Evolutionary conservation across 2,329 filamentous ascomycete genomes (phyloP), one percentile per base, ranked within the genome.

Genomic region (Rhynchosporium agropyri): DNA sequence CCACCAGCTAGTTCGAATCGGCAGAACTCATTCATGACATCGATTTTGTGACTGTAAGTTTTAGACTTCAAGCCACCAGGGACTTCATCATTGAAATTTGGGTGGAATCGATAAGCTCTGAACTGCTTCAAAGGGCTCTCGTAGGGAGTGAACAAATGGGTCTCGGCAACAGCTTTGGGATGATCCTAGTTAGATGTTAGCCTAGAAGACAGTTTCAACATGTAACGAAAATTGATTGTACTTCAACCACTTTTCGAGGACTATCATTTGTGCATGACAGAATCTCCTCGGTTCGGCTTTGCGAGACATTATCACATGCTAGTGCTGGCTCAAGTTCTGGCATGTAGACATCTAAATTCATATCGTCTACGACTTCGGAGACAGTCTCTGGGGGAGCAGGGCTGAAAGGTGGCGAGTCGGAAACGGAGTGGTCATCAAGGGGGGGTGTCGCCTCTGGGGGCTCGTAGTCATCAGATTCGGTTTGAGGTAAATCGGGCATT

Each of bases 21-120:
- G 76, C 95, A 99, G 55, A 98, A 74, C 65, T 85, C 84, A 70
- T 84, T 87, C 65, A 85, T 81, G 29, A 87, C 82, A 74, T 97
- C 87, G 77, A 99, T 96, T 70, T 88, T 89, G 77, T 96, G 91
- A 78, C 91, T 97, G 79, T 94, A 98, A 49, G 93, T 98, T 79
- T 96, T 82, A 67, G 95, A 98, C 74, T 89, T 88, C 73, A 92
- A 89, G 49, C 94, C 94, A 66, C 88, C 89, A 61, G 85, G 75
- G 62, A 97, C 87, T 62, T 85, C 80, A 56, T 89, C 76, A 68
- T 81, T 79, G 77, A 88, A 98, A 58, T 84, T 81, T 38, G 91
- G 91, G 74, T 98, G 93, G 74, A 94, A 97, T 70, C 94, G 91
- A 77, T 91, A 99, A 43, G 91, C 89, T 75, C 87, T 91, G 76